Conservation (phyloP, 2,329 filamentous ascomycete genomes). For the Pseudocercospora fijiensis region DNA sequence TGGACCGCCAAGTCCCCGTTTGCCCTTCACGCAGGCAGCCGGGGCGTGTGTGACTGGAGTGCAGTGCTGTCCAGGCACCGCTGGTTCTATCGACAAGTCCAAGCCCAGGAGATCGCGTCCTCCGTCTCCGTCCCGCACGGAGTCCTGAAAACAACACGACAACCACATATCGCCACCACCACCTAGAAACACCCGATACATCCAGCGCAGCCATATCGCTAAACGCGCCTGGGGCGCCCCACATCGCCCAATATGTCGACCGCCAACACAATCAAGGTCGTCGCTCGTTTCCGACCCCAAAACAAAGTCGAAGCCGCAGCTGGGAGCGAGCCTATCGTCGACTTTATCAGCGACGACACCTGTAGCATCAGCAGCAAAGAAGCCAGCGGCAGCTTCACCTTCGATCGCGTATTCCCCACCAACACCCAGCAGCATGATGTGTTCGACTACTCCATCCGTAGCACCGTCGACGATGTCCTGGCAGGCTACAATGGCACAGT, state of each 20-base stretch:
- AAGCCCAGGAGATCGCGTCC: not conserved
- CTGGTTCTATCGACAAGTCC: not conserved
- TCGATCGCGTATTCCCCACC: conserved; percentile 97
- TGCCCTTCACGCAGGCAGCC: conserved; percentile 2
- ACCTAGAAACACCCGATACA: conserved; percentile 1
- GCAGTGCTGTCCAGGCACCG: not conserved
- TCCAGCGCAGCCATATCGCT: conserved; percentile 5
- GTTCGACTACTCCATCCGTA: conserved; percentile 95
- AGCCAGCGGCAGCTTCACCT: conserved; percentile 79
- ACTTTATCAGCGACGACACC: conserved; percentile 84
- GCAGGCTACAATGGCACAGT: conserved; percentile 99
- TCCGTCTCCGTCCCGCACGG: too few relatives aligned
- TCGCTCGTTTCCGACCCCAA: conserved; percentile 95
- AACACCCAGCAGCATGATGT: conserved; percentile 84
- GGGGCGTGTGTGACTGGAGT: not conserved
- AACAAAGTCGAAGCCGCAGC: conserved; percentile 90
- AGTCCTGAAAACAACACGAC: conserved; percentile 3
- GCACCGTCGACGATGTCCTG: conserved; percentile 95
- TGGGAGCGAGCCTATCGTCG: conserved; percentile 87
- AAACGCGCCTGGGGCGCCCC: conserved; percentile 1
- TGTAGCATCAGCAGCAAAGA: conserved; percentile 85
- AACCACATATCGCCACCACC: not conserved
- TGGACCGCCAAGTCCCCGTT: not conserved
- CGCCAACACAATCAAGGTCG: conserved; percentile 60
- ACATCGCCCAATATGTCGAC: conserved; percentile 30